Base-by-base conservation (phyloP, 495 filamentous ascomycete genomes). In the Tuber indicum region DNA sequence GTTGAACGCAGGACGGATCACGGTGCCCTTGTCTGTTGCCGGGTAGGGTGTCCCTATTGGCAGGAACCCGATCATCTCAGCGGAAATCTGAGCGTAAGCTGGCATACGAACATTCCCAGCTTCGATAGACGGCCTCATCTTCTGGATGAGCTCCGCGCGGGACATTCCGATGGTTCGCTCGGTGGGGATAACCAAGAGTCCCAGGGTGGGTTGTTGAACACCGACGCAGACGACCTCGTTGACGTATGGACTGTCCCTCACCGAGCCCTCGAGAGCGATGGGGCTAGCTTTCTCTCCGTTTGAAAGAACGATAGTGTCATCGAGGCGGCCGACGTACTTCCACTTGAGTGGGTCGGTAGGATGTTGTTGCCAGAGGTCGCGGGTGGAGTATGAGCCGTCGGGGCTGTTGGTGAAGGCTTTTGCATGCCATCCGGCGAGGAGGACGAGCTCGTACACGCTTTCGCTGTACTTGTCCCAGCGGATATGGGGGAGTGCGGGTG, bases 381-480 rank as follows among this genome's bases (percentile, higher is more conserved):
- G 86, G 45, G 88, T 90, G 0, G 86, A 87, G 78, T 86, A 90
- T 2, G 88, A 87, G 39, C 88, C 87, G 74, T 91, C 87, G 0
- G 86, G 85, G 44, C 89, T 88, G 72, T 91, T 92, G 5, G 83
- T 85, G 77, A 88, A 88, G 6, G 88, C 87, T 81, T 90, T 89
- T 62, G 90, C 89, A 41, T 89, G 90, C 85, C 90, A 91, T 6
- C 87, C 87, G 19, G 87, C 84, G 19, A 88, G 85, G 23, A 90
- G 85, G 26, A 91, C 84, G 2, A 90, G 85, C 71, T 90, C 88
- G 69, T 86, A 90, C 7, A 89, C 83, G 1, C 83, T 77, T 0
- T 84, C 81, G 6, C 83, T 83, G 12, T 89, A 66, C 0, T 86
- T 85, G 74, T 89, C 87, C 85, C 89, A 88, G 81, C 84, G 85